Percentiles rank a stretch among this genome's conserved stretches.
Evolutionary conservation across 23 red algal species (phyloP).

Genomic region (Gracilaria gracilis): DNA sequence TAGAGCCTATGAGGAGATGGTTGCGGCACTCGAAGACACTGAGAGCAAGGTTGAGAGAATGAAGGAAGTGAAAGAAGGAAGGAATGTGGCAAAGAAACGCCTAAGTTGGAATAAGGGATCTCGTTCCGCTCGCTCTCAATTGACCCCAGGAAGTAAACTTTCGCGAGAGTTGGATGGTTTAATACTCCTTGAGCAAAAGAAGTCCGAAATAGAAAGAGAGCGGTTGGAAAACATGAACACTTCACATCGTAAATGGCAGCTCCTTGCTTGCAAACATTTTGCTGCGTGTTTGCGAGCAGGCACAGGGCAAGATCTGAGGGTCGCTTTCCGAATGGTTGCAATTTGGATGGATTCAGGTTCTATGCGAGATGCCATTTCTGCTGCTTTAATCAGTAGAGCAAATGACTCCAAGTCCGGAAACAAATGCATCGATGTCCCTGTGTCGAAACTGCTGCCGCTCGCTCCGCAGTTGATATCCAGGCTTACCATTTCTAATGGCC

Average conservation of each 20-base stretch:
- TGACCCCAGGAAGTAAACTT: conserved; percentile 47
- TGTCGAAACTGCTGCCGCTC: conserved; percentile 60
- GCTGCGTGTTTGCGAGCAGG: conserved; percentile 65
- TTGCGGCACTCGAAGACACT: conserved; percentile 3
- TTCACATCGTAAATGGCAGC: conserved; percentile 56
- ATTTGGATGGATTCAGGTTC: conserved; percentile 72
- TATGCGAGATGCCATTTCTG: conserved; percentile 56
- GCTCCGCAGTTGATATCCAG: conserved; percentile 66
- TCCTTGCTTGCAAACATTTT: conserved; percentile 67
- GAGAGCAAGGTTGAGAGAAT: conserved; percentile 38
- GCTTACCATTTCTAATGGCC: conserved; percentile 9
- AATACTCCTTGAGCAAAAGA: conserved; percentile 29
- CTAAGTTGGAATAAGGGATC: neutral
- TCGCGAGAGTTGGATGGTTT: conserved; percentile 41
- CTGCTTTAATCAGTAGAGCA: neutral
- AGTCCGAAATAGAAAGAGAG: conserved; percentile 47
- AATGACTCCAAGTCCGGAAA: neutral
- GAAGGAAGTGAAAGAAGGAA: conserved; percentile 42
- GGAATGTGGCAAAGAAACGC: neutral
- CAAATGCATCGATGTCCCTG: conserved; percentile 53
- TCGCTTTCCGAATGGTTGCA: conserved; percentile 72
- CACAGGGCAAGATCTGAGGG: conserved; percentile 46
- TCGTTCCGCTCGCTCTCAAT: conserved; percentile 44
- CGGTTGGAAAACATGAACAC: conserved; percentile 48
- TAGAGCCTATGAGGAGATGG: conserved; percentile 54